Conservation (phyloP, 805 yeast genomes). For the Candida argentea region DNA sequence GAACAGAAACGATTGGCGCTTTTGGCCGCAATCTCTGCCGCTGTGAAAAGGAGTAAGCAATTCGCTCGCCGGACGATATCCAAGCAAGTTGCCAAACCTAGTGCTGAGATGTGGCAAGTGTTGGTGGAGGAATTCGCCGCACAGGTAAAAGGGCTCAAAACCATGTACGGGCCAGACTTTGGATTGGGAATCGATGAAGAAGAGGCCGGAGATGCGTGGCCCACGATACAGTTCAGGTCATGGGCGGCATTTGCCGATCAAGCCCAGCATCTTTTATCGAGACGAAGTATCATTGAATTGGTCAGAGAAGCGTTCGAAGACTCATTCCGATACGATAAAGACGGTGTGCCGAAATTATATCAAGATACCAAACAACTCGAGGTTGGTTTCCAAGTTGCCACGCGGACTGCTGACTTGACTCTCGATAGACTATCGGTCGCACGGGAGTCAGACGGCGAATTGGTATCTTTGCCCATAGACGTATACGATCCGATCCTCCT, state of each 20-base stretch:
- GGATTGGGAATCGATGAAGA: slow-evolving; percentile 47
- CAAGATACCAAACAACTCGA: slow-evolving; percentile 67
- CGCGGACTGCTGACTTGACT: slow-evolving; percentile 41
- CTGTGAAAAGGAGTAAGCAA: slow-evolving; percentile 1
- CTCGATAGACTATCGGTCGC: slow-evolving; percentile 46
- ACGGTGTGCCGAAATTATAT: slow-evolving; percentile 79
- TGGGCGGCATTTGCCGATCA: slow-evolving; percentile 59
- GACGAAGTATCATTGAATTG: slow-evolving; percentile 54
- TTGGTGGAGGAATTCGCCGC: no score
- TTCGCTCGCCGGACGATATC: slow-evolving; percentile 12
- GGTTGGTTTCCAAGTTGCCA: slow-evolving; percentile 48
- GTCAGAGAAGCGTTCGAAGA: slow-evolving; percentile 78
- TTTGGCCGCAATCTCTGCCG: no score
- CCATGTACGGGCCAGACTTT: no score
- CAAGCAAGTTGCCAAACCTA: slow-evolving; percentile 9
- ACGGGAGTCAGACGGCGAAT: slow-evolving; percentile 38
- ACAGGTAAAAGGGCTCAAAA: no score
- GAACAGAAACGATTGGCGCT: no score
- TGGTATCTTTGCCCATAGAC: slow-evolving; percentile 50
- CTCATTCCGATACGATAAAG: slow-evolving; percentile 69
- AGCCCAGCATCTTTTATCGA: slow-evolving; percentile 52
- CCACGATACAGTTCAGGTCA: slow-evolving; percentile 39
- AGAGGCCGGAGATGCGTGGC: slow-evolving; percentile 30
- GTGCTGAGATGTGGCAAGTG: slow-evolving; percentile 11
- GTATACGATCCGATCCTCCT: slow-evolving; percentile 20